Conservation (phyloP, 108 stramenopile genomes). For the Schizochytrium sp. region DNA sequence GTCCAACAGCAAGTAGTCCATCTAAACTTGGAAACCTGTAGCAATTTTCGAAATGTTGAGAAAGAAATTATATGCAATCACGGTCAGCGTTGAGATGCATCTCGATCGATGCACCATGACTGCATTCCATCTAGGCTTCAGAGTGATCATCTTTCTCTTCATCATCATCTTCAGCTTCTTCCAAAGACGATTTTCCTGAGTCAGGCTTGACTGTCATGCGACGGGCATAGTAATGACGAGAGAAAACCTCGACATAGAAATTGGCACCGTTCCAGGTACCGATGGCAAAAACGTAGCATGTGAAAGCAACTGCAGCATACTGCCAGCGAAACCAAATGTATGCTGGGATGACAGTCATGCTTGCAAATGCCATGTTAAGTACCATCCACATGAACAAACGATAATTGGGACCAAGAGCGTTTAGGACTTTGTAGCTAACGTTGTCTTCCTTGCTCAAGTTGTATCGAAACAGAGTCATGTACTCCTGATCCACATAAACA, state of each 20-base stretch:
- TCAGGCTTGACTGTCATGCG: neutral
- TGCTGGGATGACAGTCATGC: neutral
- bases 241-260: constrained; percentile 70
- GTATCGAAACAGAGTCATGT: constrained; percentile 14
- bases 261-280: constrained; percentile 65
- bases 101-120: neutral
- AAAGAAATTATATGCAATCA: neutral
- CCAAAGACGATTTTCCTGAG: neutral
- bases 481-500: constrained; percentile 29
- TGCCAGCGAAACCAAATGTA: constrained; percentile 48
- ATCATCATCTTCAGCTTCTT: neutral
- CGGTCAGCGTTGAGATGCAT: neutral
- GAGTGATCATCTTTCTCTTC: neutral
- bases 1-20: neutral
- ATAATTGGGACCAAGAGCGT: constrained; percentile 49
- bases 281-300: neutral
- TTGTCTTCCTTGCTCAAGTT: neutral
- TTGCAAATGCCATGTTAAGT: constrained; percentile 33
- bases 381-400: constrained; percentile 55
- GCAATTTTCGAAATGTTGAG: neutral
- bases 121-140: neutral
- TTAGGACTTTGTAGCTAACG: neutral
- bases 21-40: neutral
- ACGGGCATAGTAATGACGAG: constrained; percentile 30
- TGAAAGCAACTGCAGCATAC: neutral